Percentiles rank a stretch among this genome's conserved stretches.
Conservation (phyloP, 2,329 filamentous ascomycete species). For the Sclerotinia sclerotiorum region DNA sequence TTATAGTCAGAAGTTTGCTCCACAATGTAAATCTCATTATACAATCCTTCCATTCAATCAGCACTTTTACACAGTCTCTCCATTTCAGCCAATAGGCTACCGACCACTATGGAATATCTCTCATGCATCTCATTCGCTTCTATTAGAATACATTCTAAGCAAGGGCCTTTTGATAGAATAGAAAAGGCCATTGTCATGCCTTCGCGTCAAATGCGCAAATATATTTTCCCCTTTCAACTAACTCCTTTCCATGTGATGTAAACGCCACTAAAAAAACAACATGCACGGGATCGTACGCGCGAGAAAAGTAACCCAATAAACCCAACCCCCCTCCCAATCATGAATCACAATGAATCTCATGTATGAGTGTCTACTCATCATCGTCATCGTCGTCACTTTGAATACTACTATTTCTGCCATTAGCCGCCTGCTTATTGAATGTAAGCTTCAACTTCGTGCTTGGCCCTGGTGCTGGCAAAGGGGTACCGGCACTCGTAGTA, state of each 20-base stretch:
- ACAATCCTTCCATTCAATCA: background rate
- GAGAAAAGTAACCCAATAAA: slow-evolving; percentile 24
- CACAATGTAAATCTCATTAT: background rate
- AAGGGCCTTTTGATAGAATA: slow-evolving; percentile 24
- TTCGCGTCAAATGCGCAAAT: slow-evolving; percentile 18
- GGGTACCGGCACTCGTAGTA: slow-evolving; percentile 62
- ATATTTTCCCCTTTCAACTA: background rate
- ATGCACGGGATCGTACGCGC: slow-evolving; percentile 13
- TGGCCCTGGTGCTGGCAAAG: slow-evolving; percentile 55
- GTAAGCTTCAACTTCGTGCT: slow-evolving; percentile 64
- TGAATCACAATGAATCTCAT: slow-evolving; percentile 23
- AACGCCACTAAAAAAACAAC: slow-evolving; percentile 26
- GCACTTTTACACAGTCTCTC: background rate
- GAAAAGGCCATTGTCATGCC: slow-evolving; percentile 8
- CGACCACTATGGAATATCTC: slow-evolving; percentile 2
- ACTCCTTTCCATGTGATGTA: slow-evolving; percentile 22
- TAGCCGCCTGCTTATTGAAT: slow-evolving; percentile 48
- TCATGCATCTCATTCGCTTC: slow-evolving; percentile 28
- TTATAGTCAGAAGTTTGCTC: background rate
- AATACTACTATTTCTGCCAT: slow-evolving; percentile 43
- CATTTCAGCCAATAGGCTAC: background rate
- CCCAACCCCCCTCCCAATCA: slow-evolving; percentile 22
- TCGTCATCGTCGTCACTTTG: slow-evolving; percentile 55
- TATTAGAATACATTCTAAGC: slow-evolving; percentile 42
- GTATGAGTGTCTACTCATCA: slow-evolving; percentile 22